Evolutionary conservation across 2,329 filamentous ascomycete genomes (phyloP).

Genomic region (Lecanicillium sp.): DNA sequence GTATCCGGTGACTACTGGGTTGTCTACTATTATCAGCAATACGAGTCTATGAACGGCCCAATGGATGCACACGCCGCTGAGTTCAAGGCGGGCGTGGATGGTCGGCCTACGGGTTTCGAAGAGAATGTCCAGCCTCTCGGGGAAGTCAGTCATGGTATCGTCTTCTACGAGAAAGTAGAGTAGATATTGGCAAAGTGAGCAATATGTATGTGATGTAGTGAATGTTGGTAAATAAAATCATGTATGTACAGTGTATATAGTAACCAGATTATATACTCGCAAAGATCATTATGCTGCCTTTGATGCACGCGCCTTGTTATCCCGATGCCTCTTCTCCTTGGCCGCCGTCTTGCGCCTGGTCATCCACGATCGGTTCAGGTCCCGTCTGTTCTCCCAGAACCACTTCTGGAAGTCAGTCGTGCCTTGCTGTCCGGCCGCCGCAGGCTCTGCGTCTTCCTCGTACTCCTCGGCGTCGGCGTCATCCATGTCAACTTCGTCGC

Average conservation of each 20-base stretch:
- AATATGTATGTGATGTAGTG: too few species aligned
- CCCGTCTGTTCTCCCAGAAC: slow-evolving; percentile 61
- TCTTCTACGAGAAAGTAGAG: too few species aligned
- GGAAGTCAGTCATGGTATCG: too few species aligned
- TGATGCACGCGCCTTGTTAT: slow-evolving; percentile 50
- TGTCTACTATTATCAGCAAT: slow-evolving; percentile 14
- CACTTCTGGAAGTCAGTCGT: slow-evolving; percentile 54
- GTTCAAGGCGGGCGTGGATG: slow-evolving; percentile 1
- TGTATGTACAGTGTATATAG: slow-evolving; percentile 5
- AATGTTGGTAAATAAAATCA: too few species aligned
- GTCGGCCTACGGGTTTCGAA: too few species aligned
- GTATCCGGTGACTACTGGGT: slow-evolving; percentile 21
- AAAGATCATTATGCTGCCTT: slow-evolving; percentile 23
- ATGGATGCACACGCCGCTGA: neutral
- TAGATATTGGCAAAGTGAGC: too few species aligned
- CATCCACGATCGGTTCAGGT: slow-evolving; percentile 61
- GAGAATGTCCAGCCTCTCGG: too few species aligned
- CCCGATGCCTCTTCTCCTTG: slow-evolving; percentile 60
- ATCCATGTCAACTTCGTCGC: slow-evolving; percentile 30
- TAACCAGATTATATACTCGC: neutral
- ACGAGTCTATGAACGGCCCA: too few species aligned
- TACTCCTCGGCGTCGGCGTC: slow-evolving; percentile 19
- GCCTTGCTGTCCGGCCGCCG: slow-evolving; percentile 15
- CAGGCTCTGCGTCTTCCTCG: slow-evolving; percentile 18
- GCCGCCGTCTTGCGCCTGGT: slow-evolving; percentile 51